phyloP scores from a whole-genome alignment of 2,329 filamentous ascomycete species.

The Aspergillus chevalieri region DNA sequence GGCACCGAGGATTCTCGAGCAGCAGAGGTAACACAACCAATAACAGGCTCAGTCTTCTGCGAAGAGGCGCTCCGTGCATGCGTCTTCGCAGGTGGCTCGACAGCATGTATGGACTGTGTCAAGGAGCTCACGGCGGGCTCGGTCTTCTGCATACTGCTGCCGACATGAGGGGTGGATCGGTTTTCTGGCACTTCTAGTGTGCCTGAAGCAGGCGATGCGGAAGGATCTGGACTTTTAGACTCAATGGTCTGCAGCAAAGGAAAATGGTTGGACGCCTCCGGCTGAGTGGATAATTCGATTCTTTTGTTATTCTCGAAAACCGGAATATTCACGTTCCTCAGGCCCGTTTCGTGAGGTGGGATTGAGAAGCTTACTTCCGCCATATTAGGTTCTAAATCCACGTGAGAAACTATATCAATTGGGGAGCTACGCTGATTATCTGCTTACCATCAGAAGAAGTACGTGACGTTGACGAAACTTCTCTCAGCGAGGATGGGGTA shows the following conservation, averaged over 20 bases:
- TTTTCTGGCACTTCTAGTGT: neutral
- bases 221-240: neutral
- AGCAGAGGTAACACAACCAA: neutral
- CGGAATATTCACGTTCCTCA: neutral
- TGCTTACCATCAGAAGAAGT: neutral
- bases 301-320: neutral
- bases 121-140: neutral
- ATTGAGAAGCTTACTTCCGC: neutral
- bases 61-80: neutral
- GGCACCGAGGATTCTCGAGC: neutral
- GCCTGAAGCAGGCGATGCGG: neutral
- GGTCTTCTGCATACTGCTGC: neutral
- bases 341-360: neutral
- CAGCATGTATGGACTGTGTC: neutral
- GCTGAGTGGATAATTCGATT: neutral
- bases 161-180: neutral
- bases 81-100: neutral
- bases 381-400: neutral
- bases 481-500: neutral
- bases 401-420: neutral
- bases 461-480: neutral
- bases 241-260: neutral
- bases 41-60: neutral
- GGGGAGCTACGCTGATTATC: neutral
- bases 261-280: neutral